Evolutionary conservation across 2,329 filamentous ascomycete genomes (phyloP), one percentile per base, ranked within the genome.

Genomic region (Fusarium foetens): DNA sequence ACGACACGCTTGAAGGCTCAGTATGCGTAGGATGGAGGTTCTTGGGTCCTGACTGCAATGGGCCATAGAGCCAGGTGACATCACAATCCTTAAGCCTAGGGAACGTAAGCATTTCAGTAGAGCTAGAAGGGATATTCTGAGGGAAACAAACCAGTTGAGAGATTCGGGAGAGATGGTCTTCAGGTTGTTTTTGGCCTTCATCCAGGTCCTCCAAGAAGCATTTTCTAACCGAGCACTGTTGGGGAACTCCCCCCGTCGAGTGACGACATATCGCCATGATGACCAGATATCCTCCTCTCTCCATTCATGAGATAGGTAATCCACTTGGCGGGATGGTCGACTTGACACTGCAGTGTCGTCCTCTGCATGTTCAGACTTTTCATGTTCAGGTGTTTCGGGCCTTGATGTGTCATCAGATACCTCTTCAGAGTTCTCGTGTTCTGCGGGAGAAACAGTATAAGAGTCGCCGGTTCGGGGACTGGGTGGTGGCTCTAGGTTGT

Each of bases 11-110:
- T 71, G 70, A 79, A 29, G 79, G 77, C 36, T 84, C 83, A 6
- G 81, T 83, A 58, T 83, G 81, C 10, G 84, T 78, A 76, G 85
- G 68, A 63, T 89, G 85, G 17, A 89, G 79, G 31, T 86, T 88
- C 60, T 86, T 88, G 8, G 86, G 85, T 27, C 92, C 91, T 2
- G 92, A 92, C 80, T 97, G 95, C 53, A 98, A 83, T 17, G 96
- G 96, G 0, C 96, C 96, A 78, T 98, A 99, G 2, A 99, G 86
- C 96, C 95, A 99, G 49, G 95, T 98, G 36, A 98, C 94, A 81
- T 99, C 95, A 80, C 93, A 96, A 77, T 98, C 96, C 81, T 98
- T 99, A 67, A 98, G 86, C 95, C 94, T 97, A 77, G 51, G 39
- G 42, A 19, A 48, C 54, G 77, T 85, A 76, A 83, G 78, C 67